Evolutionary conservation across 176 grass and related monocot species (phyloP), one percentile per base, ranked within the genome.

Genomic region (Oryza meyeriana): DNA sequence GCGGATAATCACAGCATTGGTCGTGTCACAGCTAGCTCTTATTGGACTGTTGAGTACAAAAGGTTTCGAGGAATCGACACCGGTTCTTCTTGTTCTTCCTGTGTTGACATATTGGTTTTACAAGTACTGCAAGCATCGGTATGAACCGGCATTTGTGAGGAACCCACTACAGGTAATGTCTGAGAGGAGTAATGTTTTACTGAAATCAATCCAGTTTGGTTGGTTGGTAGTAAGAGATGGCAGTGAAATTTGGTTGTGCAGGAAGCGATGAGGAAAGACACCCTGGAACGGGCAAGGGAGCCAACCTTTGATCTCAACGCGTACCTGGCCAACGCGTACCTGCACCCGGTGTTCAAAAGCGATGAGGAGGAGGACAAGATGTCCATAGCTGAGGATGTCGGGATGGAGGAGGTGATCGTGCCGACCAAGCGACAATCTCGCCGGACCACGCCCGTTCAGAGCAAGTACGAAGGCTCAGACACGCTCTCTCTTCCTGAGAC

Each of bases 241-340:
- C 0, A 50, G 0, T 4, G n/a, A 3, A 55, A 30, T 36, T 40
- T 57, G 81, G 20, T 4, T 72, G 32, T 3, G 27, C 84, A 99
- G 96, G 96, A 99, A 87, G 96, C 96, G 26, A 99, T 95, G 96
- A 91, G 83, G 90, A 98, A 95, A 66, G 96, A 99, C 72, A 99
- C 91, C 8, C 67, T 99, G 13, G 96, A 99, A 74, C 89, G 59
- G 5, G 93, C 96, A 5, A 92, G 88, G 83, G 96, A 99, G 75
- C 96, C 96, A n/a, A 99, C 77, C 59, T 80, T 99, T 0, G 91
- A 99, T 29, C 68, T 99, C 22, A 99, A 90, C 74, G 41, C 79
- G 2, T 99, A 95, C 85, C 79, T 99, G 82, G 69, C 80, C 0
- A 84, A 85, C 50, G 65, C 92, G 3, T 98, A 98, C 47, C 74